Percentiles rank a stretch among this genome's conserved stretches.
These are phyloP conservation scores for Mycena kentingensis DNA, from an alignment of 768 basidiomycete species.

Conservation along the genomic window DNA sequence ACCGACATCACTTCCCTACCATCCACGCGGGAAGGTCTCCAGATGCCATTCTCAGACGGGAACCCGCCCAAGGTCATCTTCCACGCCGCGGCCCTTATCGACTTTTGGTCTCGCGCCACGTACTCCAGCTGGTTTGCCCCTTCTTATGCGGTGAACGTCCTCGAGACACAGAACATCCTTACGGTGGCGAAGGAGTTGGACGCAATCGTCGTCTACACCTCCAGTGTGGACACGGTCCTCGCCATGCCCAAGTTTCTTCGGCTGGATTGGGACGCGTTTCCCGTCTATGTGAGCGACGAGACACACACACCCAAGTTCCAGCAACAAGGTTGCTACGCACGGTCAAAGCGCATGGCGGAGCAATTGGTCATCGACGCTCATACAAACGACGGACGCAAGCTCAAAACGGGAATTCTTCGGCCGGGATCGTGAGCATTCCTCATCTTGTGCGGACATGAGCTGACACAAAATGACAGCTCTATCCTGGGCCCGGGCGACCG, in stretches of 20 bases:
- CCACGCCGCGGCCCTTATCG: slow-evolving; percentile 57
- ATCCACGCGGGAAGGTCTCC: slow-evolving; percentile 30
- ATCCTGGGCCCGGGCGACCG: slow-evolving; percentile 39
- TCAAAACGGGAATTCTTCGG: slow-evolving; percentile 45
- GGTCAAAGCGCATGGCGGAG: slow-evolving; percentile 57
- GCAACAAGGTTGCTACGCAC: slow-evolving; percentile 51
- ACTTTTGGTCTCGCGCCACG: slow-evolving; percentile 54
- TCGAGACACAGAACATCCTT: slow-evolving; percentile 51
- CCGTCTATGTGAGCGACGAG: slow-evolving; percentile 45
- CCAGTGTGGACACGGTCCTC: slow-evolving; percentile 44
- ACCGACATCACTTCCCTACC: slow-evolving; percentile 34
- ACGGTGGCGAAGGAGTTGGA: slow-evolving; percentile 42
- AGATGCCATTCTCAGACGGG: slow-evolving; percentile 38
- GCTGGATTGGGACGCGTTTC: slow-evolving; percentile 28
- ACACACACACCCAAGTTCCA: slow-evolving; percentile 44
- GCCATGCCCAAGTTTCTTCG: slow-evolving; percentile 39
- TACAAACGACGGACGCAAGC: slow-evolving; percentile 40
- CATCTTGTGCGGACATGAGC: not conserved
- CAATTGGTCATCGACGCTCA: slow-evolving; percentile 56
- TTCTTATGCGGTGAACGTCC: slow-evolving; percentile 51
- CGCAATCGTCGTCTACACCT: slow-evolving; percentile 49
- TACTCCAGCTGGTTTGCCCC: slow-evolving; percentile 43
- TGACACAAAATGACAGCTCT: slow-evolving; percentile 23
- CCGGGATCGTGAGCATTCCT: slow-evolving; percentile 32
- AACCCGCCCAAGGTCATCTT: slow-evolving; percentile 50